Evolutionary conservation across 2,329 filamentous ascomycete species (phyloP).

Genomic region (Fusarium nanum): DNA sequence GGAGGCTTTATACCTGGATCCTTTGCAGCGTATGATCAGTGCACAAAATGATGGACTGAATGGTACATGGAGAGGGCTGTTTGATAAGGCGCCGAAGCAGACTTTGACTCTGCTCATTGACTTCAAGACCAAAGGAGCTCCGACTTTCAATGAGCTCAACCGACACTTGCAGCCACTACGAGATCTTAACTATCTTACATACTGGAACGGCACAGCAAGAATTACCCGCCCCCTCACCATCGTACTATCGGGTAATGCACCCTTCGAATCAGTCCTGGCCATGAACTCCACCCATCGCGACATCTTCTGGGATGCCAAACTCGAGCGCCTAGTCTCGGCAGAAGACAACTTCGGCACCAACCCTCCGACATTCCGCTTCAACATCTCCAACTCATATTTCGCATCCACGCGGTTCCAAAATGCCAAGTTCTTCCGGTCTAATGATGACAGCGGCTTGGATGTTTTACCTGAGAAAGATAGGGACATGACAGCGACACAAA

Average conservation of each 20-base stretch:
- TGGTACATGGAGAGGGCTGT: neutral
- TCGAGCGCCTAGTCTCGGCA: neutral
- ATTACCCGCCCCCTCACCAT: slow-evolving; percentile 11
- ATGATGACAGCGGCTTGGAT: neutral
- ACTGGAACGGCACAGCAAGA: slow-evolving; percentile 21
- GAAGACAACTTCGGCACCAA: slow-evolving; percentile 9
- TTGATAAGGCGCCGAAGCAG: slow-evolving; percentile 1
- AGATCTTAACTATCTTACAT: slow-evolving; percentile 13
- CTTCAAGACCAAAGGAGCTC: slow-evolving; percentile 1
- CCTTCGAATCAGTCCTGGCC: neutral
- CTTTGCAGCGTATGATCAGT: slow-evolving; percentile 12
- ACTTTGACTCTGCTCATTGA: slow-evolving; percentile 14
- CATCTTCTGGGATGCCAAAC: slow-evolving; percentile 30
- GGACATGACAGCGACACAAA: slow-evolving; percentile 10
- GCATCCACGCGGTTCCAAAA: slow-evolving; percentile 18
- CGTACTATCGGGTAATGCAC: slow-evolving; percentile 7
- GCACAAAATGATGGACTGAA: neutral
- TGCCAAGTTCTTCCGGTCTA: slow-evolving; percentile 2
- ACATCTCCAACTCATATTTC: slow-evolving; percentile 22
- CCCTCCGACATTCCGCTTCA: slow-evolving; percentile 6
- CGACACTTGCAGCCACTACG: slow-evolving; percentile 4
- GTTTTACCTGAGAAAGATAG: neutral
- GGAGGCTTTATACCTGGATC: slow-evolving; percentile 1
- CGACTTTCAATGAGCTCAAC: neutral
- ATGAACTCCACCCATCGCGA: slow-evolving; percentile 17